Evolutionary conservation across 306 rosid genomes (phyloP).

Genomic region (Cucumis cinereus): DNA sequence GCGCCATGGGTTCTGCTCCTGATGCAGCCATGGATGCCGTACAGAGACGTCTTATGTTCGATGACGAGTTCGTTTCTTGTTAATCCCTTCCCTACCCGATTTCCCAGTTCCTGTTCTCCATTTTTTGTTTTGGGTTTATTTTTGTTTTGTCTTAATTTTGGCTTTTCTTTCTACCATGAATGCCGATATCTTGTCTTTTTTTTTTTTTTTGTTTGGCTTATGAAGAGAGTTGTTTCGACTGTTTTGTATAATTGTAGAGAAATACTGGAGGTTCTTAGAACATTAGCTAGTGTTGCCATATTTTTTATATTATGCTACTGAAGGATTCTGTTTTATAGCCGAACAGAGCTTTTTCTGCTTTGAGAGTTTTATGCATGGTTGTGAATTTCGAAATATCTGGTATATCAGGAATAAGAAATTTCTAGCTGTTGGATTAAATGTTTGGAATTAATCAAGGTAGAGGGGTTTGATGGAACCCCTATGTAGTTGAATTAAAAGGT

Average conservation of each 20-base stretch:
- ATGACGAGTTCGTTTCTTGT: slow-evolving; percentile 59
- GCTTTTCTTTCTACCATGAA: neutral
- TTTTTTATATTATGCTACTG: neutral
- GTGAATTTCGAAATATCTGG: neutral
- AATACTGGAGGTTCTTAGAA: neutral
- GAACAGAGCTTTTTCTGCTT: neutral
- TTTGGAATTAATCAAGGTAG: neutral
- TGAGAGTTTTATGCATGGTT: neutral
- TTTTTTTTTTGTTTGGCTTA: neutral
- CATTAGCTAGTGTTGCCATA: neutral
- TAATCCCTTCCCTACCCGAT: neutral
- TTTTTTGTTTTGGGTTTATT: neutral
- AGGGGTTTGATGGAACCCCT: neutral
- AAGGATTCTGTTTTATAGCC: neutral
- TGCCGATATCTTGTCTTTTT: neutral
- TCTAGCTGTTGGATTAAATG: neutral
- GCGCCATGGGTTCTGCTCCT: slow-evolving; percentile 46
- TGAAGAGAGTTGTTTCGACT: neutral
- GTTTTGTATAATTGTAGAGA: neutral
- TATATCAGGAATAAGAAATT: neutral
- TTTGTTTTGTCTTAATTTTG: neutral
- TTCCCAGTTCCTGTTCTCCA: neutral
- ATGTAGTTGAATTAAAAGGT: neutral
- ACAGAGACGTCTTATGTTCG: slow-evolving; percentile 97
- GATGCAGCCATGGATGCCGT: slow-evolving; percentile 91